Evolutionary conservation across 768 basidiomycete species (phyloP), one percentile per base, ranked within the genome.

Genomic region (Phylloporus sp.): DNA sequence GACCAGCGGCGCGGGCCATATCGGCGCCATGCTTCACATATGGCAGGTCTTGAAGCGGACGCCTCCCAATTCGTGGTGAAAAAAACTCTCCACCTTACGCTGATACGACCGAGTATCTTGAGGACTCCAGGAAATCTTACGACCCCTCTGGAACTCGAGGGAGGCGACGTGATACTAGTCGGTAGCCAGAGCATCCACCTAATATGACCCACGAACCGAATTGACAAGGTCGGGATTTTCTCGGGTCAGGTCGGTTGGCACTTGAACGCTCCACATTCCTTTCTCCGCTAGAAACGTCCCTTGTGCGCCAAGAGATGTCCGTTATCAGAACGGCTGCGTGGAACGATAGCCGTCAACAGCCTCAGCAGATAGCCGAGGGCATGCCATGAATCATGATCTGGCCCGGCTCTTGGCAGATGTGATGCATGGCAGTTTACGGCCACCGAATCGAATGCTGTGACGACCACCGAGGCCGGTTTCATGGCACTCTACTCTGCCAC

Each of bases 31-130:
- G n/a, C n/a, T n/a, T n/a, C n/a, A n/a, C n/a, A n/a, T n/a, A n/a
- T n/a, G n/a, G n/a, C n/a, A n/a, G n/a, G n/a, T n/a, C n/a, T n/a
- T n/a, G n/a, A n/a, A n/a, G n/a, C n/a, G 7, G 78, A 74, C 37
- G 72, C 63, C 59, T 81, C 69, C 71, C 74, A 76, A 53, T 84
- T 86, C 5, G 84, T 86, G 2, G 81, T 81, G 13, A 86, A 67
- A 52, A 86, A 71, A 14, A 86, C n/a, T n/a, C n/a, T n/a, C n/a
- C n/a, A n/a, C n/a, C n/a, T n/a, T n/a, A n/a, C n/a, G n/a, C n/a
- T n/a, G n/a, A n/a, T n/a, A n/a, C n/a, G n/a, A n/a, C n/a, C n/a
- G n/a, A n/a, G 82, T 36, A 85, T 81, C 34, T 75, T 79, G 49
- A 8, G 48, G 29, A 42, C 11, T 18, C 13, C 29, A 7, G 76